Evolutionary conservation across 495 filamentous ascomycete genomes (phyloP), one percentile per base, ranked within the genome.

Genomic region (Delitschia confertaspora): DNA sequence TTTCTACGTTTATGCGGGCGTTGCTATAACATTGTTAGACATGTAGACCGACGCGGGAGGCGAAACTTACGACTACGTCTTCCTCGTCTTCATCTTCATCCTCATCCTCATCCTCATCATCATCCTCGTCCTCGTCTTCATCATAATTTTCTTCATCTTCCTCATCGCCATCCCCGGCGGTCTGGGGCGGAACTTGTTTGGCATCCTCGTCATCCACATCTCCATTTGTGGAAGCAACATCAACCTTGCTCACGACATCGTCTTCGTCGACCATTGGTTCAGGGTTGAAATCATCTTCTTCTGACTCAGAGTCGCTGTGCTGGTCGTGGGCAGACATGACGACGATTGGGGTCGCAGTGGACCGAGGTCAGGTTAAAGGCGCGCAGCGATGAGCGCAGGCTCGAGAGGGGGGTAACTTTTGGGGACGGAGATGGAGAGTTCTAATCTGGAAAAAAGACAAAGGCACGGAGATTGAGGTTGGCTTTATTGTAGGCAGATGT

Each of bases 251-350:
- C n/a, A n/a, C n/a, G 23, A 21, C 57, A 10, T 65, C 65, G 36
- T 74, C 66, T 34, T 86, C 83, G 31, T 79, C 60, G 39, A 82
- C 76, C 36, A 67, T 76, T 7, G 76, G 74, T 18, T 67, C 70
- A 21, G 84, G 84, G 58, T 89, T 87, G 65, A 89, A 88, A 51
- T 85, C 79, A 52, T 85, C 83, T 42, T 87, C 82, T 39, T 87
- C 83, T 17, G 84, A 76, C n/a, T 79, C 83, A 41, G 80, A 84
- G 43, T 80, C 82, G 52, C 74, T 66, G 23, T 74, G 65, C 38
- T 72, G 66, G 27, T 47, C 50, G 38, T 39, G 47, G 17, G 24
- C 38, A 20, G 53, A 35, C 51, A 55, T 57, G 32, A n/a, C n/a
- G n/a, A n/a, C n/a, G n/a, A n/a, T n/a, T n/a, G n/a, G n/a, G n/a